Evolutionary conservation across 2,329 filamentous ascomycete genomes (phyloP), one percentile per base, ranked within the genome.

Genomic region (Aspergillus neoniger): DNA sequence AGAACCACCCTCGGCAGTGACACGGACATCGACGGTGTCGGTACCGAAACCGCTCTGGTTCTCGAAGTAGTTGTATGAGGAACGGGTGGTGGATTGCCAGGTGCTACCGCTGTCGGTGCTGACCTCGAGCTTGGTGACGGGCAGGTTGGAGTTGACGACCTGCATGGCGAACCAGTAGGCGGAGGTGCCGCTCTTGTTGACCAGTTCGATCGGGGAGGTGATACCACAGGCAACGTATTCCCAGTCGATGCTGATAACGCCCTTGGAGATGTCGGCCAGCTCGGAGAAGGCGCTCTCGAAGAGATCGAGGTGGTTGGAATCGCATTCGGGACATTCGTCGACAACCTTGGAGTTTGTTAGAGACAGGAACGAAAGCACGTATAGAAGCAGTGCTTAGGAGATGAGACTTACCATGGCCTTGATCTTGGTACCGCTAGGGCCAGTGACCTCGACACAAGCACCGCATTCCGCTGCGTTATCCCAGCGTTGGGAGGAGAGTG

Each of bases 31-130:
- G 1, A 88, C 84, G 3, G 72, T 80, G 8, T 78, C 73, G 0
- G 79, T 81, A 0, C 85, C 83, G 66, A 86, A 87, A 0, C 87
- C 87, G 59, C 79, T 77, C 0, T 76, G 59, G 65, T 86, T 81
- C 79, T 88, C 82, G 49, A 89, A 89, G 76, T 81, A 89, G 79
- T 89, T 85, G 72, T 86, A 86, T 28, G 77, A 73, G 58, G 79
- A 72, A 51, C 87, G 79, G 2, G 76, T 79, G 0, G 86, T 88
- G n/a, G 70, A 53, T 72, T 82, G 72, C 86, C 86, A 89, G 14
- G 82, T 84, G 56, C 67, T 79, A 17, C 86, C 86, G 10, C 83
- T 80, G 67, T 89, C 83, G 17, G 80, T 85, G 60, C 83, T 86
- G 60, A 89, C 86, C 65, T 89, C 86, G 23, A 89, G 78, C 63